A percentile compares a stretch with the other conserved stretches of the same genome.
phyloP scores from a whole-genome alignment of 1,139 yeast species.

The Kurtzmaniella quercitrusa region DNA sequence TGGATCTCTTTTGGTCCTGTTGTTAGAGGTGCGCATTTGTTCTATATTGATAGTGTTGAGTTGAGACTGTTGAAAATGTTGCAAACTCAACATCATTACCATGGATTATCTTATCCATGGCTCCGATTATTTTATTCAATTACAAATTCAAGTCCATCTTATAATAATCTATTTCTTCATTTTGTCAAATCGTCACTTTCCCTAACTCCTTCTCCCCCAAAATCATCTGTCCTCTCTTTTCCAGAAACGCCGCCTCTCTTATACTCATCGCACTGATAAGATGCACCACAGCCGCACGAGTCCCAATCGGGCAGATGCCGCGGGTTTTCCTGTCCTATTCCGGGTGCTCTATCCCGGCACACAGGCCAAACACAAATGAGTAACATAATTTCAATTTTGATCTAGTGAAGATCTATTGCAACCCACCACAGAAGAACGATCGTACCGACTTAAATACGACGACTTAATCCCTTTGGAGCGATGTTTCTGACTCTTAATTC shows the following conservation, averaged over 20 bases:
- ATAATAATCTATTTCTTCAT: too few relatives aligned
- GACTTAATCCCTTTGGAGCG: too few relatives aligned
- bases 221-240: neutral
- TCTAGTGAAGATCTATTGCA: neutral
- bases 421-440: too few relatives aligned
- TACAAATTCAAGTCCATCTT: too few relatives aligned
- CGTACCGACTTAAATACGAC: too few relatives aligned
- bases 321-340: neutral
- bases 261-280: neutral
- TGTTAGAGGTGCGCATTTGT: too few relatives aligned
- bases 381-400: neutral
- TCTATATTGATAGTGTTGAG: too few relatives aligned
- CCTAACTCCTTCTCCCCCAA: neutral
- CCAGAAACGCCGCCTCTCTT: neutral
- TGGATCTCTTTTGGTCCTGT: too few relatives aligned
- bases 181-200: neutral
- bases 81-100: too few relatives aligned
- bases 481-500: slow-evolving; percentile 1
- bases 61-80: too few relatives aligned
- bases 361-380: neutral
- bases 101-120: too few relatives aligned
- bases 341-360: neutral
- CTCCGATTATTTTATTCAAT: too few relatives aligned
- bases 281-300: neutral
- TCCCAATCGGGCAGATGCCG: neutral